Percentiles rank a stretch among this genome's conserved stretches.
These are phyloP conservation scores for Neoboletus subvelutipes DNA, from an alignment of 768 basidiomycete species.

Conservation along the genomic window DNA sequence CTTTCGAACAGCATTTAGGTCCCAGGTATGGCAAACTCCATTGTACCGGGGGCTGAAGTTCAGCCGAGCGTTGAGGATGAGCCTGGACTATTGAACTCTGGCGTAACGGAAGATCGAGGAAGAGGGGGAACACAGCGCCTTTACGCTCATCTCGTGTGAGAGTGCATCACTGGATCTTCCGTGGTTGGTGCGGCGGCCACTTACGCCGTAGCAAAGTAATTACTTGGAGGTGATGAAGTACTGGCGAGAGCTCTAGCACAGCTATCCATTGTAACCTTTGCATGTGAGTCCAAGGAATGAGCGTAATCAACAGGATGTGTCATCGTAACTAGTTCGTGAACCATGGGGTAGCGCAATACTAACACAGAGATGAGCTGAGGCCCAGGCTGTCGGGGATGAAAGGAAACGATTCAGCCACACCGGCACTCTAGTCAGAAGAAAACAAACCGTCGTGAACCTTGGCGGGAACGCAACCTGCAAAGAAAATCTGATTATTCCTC, in stretches of 20 bases:
- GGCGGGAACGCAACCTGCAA: background rate
- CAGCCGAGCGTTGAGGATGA: background rate
- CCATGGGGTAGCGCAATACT: no score
- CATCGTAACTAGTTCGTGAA: background rate
- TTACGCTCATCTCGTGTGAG: background rate
- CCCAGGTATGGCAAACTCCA: no score
- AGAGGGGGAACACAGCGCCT: background rate
- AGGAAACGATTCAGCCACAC: no score
- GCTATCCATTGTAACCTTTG: no score
- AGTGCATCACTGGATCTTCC: background rate
- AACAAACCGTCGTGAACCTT: background rate
- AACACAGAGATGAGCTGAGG: no score
- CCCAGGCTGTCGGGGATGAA: no score
- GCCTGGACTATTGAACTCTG: background rate
- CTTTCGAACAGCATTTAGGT: no score
- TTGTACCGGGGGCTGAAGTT: background rate
- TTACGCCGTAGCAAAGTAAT: background rate
- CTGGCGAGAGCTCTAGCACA: background rate
- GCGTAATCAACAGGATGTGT: background rate
- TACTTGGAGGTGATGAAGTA: background rate
- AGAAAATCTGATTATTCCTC: background rate
- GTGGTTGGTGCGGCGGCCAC: background rate
- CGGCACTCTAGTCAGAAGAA: background rate
- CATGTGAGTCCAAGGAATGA: no score
- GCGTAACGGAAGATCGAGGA: background rate